A percentile compares a stretch with the other conserved stretches of the same genome.
These are phyloP conservation scores for Davidsoniella virescens DNA, from an alignment of 2,329 filamentous ascomycete genomes.

Conservation along the genomic window DNA sequence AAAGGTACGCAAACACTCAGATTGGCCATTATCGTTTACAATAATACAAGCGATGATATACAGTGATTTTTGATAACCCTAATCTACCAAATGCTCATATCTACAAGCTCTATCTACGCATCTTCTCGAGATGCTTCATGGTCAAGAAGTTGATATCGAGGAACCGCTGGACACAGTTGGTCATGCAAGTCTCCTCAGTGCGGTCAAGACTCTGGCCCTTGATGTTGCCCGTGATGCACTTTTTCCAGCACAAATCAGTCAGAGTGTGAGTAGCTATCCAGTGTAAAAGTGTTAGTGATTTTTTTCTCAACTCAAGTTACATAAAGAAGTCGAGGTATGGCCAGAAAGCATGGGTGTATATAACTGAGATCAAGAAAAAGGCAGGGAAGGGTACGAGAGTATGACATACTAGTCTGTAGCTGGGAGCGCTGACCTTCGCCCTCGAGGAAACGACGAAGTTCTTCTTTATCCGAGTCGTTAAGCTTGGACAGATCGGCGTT, in stretches of 20 bases:
- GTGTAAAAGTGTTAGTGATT: background rate
- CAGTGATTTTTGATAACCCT: background rate
- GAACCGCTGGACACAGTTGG: slow-evolving; percentile 89
- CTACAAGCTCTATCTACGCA: slow-evolving; percentile 22
- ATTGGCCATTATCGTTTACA: too few relatives aligned
- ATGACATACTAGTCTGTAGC: slow-evolving; percentile 39
- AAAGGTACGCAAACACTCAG: too few relatives aligned
- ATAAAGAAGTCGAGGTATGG: too few relatives aligned
- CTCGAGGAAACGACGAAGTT: slow-evolving; percentile 71
- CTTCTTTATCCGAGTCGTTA: slow-evolving; percentile 65
- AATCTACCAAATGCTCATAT: too few relatives aligned
- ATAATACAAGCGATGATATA: background rate
- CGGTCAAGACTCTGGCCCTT: slow-evolving; percentile 56
- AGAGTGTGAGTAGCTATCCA: slow-evolving; percentile 35
- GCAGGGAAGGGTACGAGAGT: slow-evolving; percentile 15
- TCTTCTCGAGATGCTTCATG: slow-evolving; percentile 63
- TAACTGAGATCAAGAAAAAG: background rate
- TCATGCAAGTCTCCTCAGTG: slow-evolving; percentile 65
- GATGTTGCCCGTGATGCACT: slow-evolving; percentile 68
- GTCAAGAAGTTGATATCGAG: slow-evolving; percentile 76
- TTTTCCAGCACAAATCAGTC: slow-evolving; percentile 78
- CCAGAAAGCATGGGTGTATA: background rate
- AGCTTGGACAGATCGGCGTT: slow-evolving; percentile 56
- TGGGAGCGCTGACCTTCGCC: slow-evolving; percentile 76
- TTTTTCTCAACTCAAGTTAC: background rate